Base-by-base conservation (phyloP, 306 rosid genomes). In the Oemleria cerasiformis region DNA sequence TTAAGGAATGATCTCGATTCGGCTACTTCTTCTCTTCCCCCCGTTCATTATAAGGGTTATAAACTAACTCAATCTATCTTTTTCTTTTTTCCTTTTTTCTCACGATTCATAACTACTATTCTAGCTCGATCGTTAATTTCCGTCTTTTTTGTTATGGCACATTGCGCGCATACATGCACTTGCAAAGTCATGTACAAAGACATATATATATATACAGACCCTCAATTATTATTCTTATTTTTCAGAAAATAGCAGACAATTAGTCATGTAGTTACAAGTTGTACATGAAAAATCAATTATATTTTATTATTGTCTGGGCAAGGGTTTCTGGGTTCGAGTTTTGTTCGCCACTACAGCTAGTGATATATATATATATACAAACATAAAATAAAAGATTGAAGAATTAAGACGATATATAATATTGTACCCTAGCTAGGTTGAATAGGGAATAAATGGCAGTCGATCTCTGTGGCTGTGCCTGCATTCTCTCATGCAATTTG, bases 241-340 rank as follows among this genome's bases (percentile, higher is more conserved):
- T 34, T 59, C 0, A 59, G 36, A 51, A 73, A 20, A 41, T 15
- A 40, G 40, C 55, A 48, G 69, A 41, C 71, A 74, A 61, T 25
- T 21, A 57, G 62, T 57, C 38, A 66, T 73, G 40, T 14, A 25
- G 57, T 61, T 61, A 62, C 48, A 60, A 68, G 50, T 63, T 59
- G 75, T 58, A 49, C 61, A 62, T 39, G 63, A 63, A 67, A 49
- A 12, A 49, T 7, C 36, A 30, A 30, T 70, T 53, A 72, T 67
- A 76, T 78, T 54, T 44, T 2, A 30, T 30, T 30, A 30, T 30
- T 43, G 57, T 25, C 38, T 59, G 55, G 76, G 21, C 69, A n/a
- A 39, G 66, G 17, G 34, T 13, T 68, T 36, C 57, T 65, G 72
- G 66, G 44, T 60, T 60, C 49, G 74, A 44, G 63, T 60, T 21